Evolutionary conservation across 495 filamentous ascomycete species (phyloP), one percentile per base, ranked within the genome.

Genomic region (Haplographium delicatum): DNA sequence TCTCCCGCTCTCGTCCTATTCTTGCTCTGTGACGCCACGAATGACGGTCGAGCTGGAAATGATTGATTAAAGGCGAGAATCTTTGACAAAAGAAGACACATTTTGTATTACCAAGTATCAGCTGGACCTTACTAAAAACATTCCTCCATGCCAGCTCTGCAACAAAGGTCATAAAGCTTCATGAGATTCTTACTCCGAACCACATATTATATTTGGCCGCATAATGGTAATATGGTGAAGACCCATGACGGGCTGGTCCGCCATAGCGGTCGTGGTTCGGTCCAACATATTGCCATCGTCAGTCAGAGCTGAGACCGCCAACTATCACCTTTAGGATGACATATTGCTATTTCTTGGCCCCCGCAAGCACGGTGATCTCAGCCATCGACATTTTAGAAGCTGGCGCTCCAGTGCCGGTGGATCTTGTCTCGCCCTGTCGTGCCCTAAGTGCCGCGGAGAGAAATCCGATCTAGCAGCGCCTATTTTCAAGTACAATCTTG

Each of bases 391-490:
- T n/a, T n/a, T n/a, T n/a, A n/a, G n/a, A n/a, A n/a, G n/a, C n/a
- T n/a, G n/a, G n/a, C n/a, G n/a, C n/a, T 15, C 23, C 8, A 43
- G 23, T 43, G 39, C 39, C 39, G 38, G 15, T 7, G 39, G n/a
- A 43, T 26, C 23, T 26, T 10, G 6, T 6, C 20, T 15, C n/a
- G 23, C 19, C 23, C 19, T 24, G 33, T 48, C 31, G 27, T 47
- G 24, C 44, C 44, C 18, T 47, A 30, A 47, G 35, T 46, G 41
- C 33, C 33, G 35, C n/a, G n/a, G n/a, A n/a, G n/a, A n/a, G n/a
- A n/a, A n/a, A n/a, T n/a, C n/a, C n/a, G n/a, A n/a, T n/a, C n/a
- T 35, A 47, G 34, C 27, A 34, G 37, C 38, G 47, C 25, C 25
- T n/a, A n/a, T n/a, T n/a, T n/a, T n/a, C n/a, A n/a, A n/a, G 16